Evolutionary conservation across 2,329 filamentous ascomycete species (phyloP), one percentile per base, ranked within the genome.

Genomic region (Colletotrichum camelliae): DNA sequence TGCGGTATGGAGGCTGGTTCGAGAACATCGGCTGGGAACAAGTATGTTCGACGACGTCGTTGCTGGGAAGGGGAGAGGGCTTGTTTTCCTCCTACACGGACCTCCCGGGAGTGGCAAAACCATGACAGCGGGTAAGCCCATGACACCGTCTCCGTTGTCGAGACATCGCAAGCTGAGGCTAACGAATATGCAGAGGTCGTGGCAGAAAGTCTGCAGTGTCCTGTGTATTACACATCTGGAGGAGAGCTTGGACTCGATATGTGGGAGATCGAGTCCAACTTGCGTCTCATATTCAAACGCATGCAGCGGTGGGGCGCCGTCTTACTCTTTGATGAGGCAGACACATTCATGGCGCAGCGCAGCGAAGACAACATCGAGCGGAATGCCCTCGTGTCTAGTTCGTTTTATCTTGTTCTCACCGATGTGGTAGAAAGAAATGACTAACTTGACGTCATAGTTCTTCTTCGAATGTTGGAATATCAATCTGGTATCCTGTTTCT

Each of bases 181-280:
- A 24, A 24, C 24, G 24, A 7, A 10, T 43, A n/a, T n/a, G 18
- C 43, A 48, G 43, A 48, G 1, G 43, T 48, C 2, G 10, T 48
- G 2, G 43, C 43, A 48, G 43, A 48, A 48, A 48, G 43, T 21
- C 0, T 48, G 1, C 43, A 4, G 18, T 48, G 43, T 7, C 18
- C 43, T 1, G 43, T 48, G 10, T 52, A 52, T 21, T 52, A 52
- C 10, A 21, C 43, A 7, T 21, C 43, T 3, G 43, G 43, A 0
- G 43, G 43, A 13, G 43, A 21, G 0, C n/a, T 52, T 0, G 43
- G n/a, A 13, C 43, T 52, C 43, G 1, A 7, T 0, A 48, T 48
- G 43, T 48, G 43, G 43, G 43, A 48, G 10, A 48, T 48, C 7
- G 43, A 48, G 43, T n/a, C 43, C 10, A 48, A 21, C 10, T 13